Evolutionary conservation across 257 asterid genomes (phyloP).

Genomic region (Capsicum pubescens): DNA sequence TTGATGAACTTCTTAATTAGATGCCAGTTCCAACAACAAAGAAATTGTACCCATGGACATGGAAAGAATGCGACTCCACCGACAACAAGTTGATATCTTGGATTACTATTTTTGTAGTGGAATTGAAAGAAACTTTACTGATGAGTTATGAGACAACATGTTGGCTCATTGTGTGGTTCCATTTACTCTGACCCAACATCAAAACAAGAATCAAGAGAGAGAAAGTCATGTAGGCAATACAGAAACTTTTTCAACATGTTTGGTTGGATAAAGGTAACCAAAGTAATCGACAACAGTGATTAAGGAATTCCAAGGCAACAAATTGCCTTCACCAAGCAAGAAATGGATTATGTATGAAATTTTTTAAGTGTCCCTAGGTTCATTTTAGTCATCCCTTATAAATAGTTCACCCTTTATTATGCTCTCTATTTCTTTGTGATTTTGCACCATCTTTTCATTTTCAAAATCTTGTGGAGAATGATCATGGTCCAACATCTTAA

Average conservation of each 20-base stretch:
- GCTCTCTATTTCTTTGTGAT: neutral
- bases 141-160: too few species aligned
- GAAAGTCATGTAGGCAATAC: constrained; percentile 71
- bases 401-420: neutral
- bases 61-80: too few species aligned
- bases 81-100: too few species aligned
- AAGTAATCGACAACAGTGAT: constrained; percentile 81
- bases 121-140: too few species aligned
- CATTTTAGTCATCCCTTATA: neutral
- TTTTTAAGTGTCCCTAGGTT: constrained; percentile 50
- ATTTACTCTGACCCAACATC: constrained; percentile 48
- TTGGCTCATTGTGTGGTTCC: constrained; percentile 35
- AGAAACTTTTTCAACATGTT: constrained; percentile 66
- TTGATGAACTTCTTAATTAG: too few species aligned
- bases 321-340: constrained; percentile 82
- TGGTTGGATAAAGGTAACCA: constrained; percentile 56
- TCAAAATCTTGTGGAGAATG: neutral
- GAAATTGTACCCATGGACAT: too few species aligned
- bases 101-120: too few species aligned
- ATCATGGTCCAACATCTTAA: constrained; percentile 22
- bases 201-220: constrained; percentile 54
- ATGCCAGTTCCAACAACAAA: too few species aligned
- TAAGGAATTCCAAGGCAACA: constrained; percentile 83
- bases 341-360: constrained; percentile 71
- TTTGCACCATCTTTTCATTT: constrained; percentile 12